Base-by-base conservation (phyloP, 352 stramenopile species). In the Phytophthora parvispora region DNA sequence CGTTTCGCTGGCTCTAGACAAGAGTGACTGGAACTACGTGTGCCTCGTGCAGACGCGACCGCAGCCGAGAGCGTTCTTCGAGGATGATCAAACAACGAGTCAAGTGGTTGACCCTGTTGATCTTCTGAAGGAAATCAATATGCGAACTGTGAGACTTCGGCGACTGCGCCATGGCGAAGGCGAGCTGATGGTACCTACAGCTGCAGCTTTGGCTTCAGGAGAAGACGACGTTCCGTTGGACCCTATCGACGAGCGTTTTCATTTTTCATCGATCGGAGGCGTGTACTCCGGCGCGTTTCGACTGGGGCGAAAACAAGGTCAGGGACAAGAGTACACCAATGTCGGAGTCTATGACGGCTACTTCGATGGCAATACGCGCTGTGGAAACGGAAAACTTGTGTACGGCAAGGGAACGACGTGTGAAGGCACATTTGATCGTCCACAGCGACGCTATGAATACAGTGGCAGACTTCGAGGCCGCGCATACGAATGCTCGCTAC, bases 21-120 rank as follows among this genome's bases (percentile, higher is more conserved):
- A 92, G 60, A 69, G 54, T 40, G 81, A 92, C 68, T 92, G 84
- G 84, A 89, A 82, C 24, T 87, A 87, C 29, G 63, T 92, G 4
- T 86, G 84, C 31, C 67, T 92, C 0, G 75, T 89, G 32, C 74
- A 85, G 47, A 91, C 83, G 13, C 75, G 83, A 9, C 85, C 85
- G 1, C 34, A 80, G 50, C 83, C 85, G 1, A 69, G 62, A 24
- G 83, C 81, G 18, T 91, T 89, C 31, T 62, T 87, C 2, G 80
- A 92, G 45, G 85, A 86, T n/a, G 79, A 89, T 18, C 65, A 93
- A 40, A 51, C 86, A 6, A 64, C 80, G n/a, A 77, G 80, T 52
- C 64, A 83, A 40, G 64, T 78, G 18, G 69, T 89, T 52, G 84
- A 77, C n/a, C 68, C 72, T 0, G 71, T 84, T 9, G 84, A 90